Conservation (phyloP, 306 rosid species). For the Elaeagnus macrophylla region DNA sequence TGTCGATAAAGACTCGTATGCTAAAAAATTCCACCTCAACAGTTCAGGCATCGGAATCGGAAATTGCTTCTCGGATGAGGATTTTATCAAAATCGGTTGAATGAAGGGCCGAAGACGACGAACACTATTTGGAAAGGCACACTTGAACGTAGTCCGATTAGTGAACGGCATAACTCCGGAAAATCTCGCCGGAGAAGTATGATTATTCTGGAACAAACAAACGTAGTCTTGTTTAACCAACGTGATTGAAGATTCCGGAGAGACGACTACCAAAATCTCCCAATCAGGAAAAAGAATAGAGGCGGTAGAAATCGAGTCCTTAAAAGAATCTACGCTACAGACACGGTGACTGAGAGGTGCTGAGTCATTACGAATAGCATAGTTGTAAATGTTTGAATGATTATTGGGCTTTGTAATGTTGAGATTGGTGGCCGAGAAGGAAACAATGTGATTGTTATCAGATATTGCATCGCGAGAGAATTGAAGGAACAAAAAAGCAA, state of each 20-base stretch:
- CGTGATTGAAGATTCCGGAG: constrained; percentile 16
- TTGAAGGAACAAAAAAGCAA: constrained; percentile 27
- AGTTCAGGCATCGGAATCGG: constrained; percentile 21
- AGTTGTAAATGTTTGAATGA: neutral
- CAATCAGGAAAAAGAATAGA: constrained; percentile 55
- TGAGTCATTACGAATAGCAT: neutral
- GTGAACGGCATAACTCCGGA: constrained; percentile 28
- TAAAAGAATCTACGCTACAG: constrained; percentile 34
- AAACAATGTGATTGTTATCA: neutral
- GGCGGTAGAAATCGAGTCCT: constrained; percentile 21
- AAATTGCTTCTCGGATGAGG: neutral
- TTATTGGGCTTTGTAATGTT: neutral
- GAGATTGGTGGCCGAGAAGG: neutral
- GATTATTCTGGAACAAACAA: constrained; percentile 45
- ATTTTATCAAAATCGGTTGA: constrained; percentile 30
- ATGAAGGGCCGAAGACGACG: constrained; percentile 31
- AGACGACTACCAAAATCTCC: constrained; percentile 45
- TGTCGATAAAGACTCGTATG: constrained; percentile 48
- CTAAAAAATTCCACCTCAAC: constrained; percentile 43
- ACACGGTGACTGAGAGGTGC: constrained; percentile 6
- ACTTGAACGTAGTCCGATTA: constrained; percentile 37
- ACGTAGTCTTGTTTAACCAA: neutral
- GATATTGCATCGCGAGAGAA: constrained; percentile 32
- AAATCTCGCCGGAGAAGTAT: constrained; percentile 27
- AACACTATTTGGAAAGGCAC: constrained; percentile 35